Percentiles rank a stretch among this genome's conserved stretches.
Evolutionary conservation across 306 rosid genomes (phyloP).

Genomic region (Corylus heterophylla): DNA sequence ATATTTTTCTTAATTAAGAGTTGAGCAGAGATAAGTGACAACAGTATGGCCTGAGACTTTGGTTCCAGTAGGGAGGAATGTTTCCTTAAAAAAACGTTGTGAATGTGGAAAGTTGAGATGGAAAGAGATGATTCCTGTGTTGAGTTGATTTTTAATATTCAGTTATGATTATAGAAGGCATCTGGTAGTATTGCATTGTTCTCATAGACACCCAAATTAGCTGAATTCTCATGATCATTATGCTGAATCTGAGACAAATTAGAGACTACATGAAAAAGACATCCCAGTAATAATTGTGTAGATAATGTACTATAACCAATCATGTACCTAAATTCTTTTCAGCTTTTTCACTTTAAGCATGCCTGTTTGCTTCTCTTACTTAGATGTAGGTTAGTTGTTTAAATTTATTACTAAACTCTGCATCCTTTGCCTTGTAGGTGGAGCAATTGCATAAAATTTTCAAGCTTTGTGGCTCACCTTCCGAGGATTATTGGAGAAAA

Average conservation of each 20-base stretch:
- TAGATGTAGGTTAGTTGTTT: conserved; percentile 18
- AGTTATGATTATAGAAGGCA: neutral
- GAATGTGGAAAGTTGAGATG: neutral
- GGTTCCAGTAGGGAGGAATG: neutral
- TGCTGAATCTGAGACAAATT: neutral
- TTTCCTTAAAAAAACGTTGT: neutral
- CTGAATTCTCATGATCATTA: neutral
- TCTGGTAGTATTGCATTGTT: neutral
- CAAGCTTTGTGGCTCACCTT: conserved; percentile 93
- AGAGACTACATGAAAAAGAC: neutral
- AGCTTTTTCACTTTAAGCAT: neutral
- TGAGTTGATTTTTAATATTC: neutral
- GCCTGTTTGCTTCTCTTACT: conserved; percentile 10
- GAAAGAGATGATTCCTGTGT: neutral
- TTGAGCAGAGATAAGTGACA: neutral
- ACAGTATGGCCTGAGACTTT: neutral
- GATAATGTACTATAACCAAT: neutral
- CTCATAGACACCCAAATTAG: neutral
- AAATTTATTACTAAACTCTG: conserved; percentile 19
- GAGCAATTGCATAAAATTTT: conserved; percentile 92
- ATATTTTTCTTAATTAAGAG: neutral
- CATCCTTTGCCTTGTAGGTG: conserved; percentile 54
- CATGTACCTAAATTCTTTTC: neutral
- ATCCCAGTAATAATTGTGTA: neutral
- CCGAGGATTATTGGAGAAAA: conserved; percentile 93